Evolutionary conservation across 1,284 basidiomycete species (phyloP), one percentile per base, ranked within the genome.

Genomic region (Inonotus hispidus): DNA sequence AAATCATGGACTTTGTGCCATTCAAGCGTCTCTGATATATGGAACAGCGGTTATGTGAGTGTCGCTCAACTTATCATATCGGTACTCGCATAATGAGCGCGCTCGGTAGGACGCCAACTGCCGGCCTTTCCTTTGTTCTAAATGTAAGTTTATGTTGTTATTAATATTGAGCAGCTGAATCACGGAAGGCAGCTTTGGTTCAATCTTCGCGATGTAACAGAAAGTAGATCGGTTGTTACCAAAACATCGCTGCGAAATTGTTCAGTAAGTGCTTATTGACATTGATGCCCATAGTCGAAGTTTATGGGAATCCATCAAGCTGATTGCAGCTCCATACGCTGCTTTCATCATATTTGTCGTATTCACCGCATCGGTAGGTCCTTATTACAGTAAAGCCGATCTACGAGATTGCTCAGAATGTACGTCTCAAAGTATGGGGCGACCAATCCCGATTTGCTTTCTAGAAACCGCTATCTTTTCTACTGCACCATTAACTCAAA

Each of bases 11-110:
- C 35, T 62, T 16, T 62, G 60, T 13, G 41, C 21, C 29, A 39
- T 39, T 25, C 60, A 62, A 37, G 55, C 60, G 25, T 52, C 60
- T n/a, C 43, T 62, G 2, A 62, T 62, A 8, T 62, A 62, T 47
- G 60, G 60, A 21, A 57, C 60, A 11, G 55, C 60, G 3, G 50
- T 62, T 5, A 53, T 62, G 60, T 62, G 41, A 32, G 60, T 27
- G 11, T 35, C 19, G 6, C 19, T 7, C 2, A 4, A 16, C 11
- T 19, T 5, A 49, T 8, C 2, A 25, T 23, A 19, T 49, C 23
- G 1, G 21, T 1, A 3, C 46, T 19, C 13, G 7, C 11, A 49
- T 19, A 13, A 5, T 49, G 23, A 49, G 1, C 6, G 10, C 1
- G 25, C 23, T 49, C 1, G 29, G 25, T 37, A 62, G 60, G 55